These are phyloP conservation scores for Scutellaria minor DNA, from an alignment of 257 asterid genomes.

Conservation along the genomic window DNA sequence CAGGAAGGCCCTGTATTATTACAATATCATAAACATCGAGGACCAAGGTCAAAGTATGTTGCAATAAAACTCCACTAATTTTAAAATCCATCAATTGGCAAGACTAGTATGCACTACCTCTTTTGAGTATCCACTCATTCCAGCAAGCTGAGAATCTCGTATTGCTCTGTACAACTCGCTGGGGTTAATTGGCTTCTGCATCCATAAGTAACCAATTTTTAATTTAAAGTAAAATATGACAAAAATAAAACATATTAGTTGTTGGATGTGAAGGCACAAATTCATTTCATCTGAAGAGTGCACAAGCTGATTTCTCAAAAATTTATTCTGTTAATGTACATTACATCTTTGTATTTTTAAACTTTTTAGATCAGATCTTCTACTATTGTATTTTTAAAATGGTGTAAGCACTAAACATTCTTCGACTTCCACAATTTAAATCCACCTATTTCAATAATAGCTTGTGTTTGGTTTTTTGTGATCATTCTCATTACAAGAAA, in stretches of 20 bases:
- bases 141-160: constrained; percentile 82
- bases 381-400: background rate
- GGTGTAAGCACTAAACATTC: background rate
- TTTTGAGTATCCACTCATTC: constrained; percentile 87
- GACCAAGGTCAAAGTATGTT: too few relatives aligned
- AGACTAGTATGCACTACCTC: constrained; percentile 53
- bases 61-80: background rate
- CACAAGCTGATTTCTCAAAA: background rate
- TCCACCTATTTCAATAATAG: background rate
- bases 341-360: background rate
- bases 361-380: background rate
- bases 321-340: background rate
- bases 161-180: constrained; percentile 66
- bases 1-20: constrained; percentile 71
- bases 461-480: background rate
- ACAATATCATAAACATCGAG: background rate
- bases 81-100: constrained; percentile 1
- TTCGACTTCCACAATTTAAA: constrained; percentile 4
- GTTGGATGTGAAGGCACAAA: background rate
- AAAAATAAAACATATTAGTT: background rate
- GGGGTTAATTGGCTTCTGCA: constrained; percentile 85
- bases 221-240: constrained; percentile 10
- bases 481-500: background rate
- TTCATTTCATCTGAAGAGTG: background rate
- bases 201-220: constrained; percentile 40